These are phyloP conservation scores for Platanthera zijinensis DNA, from an alignment of 106 monocot species.

Conservation along the genomic window DNA sequence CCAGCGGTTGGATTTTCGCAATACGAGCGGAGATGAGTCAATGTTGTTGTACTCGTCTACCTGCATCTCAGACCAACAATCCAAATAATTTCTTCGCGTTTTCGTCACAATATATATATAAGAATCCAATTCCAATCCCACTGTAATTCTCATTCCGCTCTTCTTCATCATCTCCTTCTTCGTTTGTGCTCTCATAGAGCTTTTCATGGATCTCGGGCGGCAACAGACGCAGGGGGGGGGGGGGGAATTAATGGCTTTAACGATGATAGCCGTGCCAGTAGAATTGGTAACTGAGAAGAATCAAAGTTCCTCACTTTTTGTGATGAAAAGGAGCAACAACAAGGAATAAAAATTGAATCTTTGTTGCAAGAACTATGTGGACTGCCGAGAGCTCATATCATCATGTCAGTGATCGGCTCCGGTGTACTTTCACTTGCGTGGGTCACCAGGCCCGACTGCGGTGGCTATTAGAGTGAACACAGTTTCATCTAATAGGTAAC, in stretches of 20 bases:
- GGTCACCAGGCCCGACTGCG: slow-evolving; percentile 67
- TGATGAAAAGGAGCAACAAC: neutral
- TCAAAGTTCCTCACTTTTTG: neutral
- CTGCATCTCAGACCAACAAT: neutral
- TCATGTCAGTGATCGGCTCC: slow-evolving; percentile 57
- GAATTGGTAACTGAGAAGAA: slow-evolving; percentile 32
- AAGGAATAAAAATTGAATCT: neutral
- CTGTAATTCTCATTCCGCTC: neutral
- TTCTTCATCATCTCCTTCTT: neutral
- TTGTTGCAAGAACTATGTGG: slow-evolving; percentile 52
- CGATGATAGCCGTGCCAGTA: slow-evolving; percentile 51
- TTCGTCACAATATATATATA: neutral
- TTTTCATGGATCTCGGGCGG: neutral
- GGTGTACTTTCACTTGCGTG: slow-evolving; percentile 59
- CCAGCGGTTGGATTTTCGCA: neutral
- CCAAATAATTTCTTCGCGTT: neutral
- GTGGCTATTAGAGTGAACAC: too few species aligned
- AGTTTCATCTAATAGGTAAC: too few species aligned
- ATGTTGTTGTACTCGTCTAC: neutral
- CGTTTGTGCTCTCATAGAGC: neutral
- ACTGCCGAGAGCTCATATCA: slow-evolving; percentile 70
- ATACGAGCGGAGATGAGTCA: neutral
- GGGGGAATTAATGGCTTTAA: slow-evolving; percentile 30
- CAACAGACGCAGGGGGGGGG: neutral
- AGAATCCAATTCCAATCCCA: neutral